Evolutionary conservation across 139 green algal species (phyloP).

Genomic region (Coccomyxa sp.): DNA sequence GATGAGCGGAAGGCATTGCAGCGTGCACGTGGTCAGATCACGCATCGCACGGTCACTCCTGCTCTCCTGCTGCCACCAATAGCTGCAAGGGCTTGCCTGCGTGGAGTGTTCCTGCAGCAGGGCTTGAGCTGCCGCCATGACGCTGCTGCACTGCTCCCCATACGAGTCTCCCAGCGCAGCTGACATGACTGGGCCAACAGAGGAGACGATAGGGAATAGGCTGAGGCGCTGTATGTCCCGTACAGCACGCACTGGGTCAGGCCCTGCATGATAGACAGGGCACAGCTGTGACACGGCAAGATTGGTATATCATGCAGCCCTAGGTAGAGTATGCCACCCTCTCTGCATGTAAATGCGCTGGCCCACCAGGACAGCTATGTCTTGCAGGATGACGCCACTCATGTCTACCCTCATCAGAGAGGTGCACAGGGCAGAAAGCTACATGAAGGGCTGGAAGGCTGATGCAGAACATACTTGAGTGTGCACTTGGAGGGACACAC

Average conservation of each 20-base stretch:
- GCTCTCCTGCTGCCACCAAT: too few relatives aligned
- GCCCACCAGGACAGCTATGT: too few relatives aligned
- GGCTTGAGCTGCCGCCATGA: conserved; percentile 21
- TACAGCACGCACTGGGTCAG: conserved; percentile 56
- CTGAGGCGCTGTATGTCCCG: conserved; percentile 58
- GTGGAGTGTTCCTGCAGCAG: conserved; percentile 9
- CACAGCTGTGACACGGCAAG: neutral
- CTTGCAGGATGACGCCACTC: too few relatives aligned
- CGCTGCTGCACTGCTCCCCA: conserved; percentile 25
- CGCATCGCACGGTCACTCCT: neutral
- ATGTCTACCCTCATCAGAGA: too few relatives aligned
- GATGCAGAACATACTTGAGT: too few relatives aligned
- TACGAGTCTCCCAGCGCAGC: conserved; percentile 24
- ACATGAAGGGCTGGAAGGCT: too few relatives aligned
- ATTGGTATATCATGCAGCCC: too few relatives aligned
- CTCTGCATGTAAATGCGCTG: too few relatives aligned
- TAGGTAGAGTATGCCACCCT: too few relatives aligned
- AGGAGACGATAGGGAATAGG: conserved; percentile 74
- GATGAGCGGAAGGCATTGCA: neutral
- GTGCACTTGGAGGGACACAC: neutral
- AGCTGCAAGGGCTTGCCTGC: too few relatives aligned
- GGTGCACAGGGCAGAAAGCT: too few relatives aligned
- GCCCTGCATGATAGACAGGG: conserved; percentile 34
- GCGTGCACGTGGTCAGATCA: too few relatives aligned
- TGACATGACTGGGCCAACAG: conserved; percentile 22